Conservation (phyloP, 1,284 basidiomycete genomes). For the Apiotrichum sp. region DNA sequence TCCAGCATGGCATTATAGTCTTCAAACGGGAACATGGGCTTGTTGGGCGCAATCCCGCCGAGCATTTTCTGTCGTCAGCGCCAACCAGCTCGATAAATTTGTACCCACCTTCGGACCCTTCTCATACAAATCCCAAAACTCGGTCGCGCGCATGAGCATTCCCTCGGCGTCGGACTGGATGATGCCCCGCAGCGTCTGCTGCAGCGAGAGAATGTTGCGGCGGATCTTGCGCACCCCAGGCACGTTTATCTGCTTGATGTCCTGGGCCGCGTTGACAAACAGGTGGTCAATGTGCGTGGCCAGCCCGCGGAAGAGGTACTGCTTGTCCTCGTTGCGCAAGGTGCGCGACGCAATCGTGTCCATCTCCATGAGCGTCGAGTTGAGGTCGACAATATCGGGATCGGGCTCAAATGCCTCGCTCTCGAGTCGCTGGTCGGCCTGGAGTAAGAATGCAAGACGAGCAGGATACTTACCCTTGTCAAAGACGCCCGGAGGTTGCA, state of each 20-base stretch:
- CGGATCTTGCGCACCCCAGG: conserved; percentile 82
- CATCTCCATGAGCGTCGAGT: conserved; percentile 68
- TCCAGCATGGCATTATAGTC: conserved; percentile 85
- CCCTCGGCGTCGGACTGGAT: conserved; percentile 53
- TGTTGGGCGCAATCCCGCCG: conserved; percentile 54
- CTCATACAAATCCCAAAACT: conserved; percentile 74
- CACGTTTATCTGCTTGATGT: conserved; percentile 64
- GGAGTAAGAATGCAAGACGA: conserved; percentile 2
- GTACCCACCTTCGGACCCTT: conserved; percentile 56
- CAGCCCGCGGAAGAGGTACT: conserved; percentile 78
- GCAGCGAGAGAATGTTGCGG: conserved; percentile 83
- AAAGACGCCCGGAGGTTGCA: conserved; percentile 76
- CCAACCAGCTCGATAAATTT: too few relatives aligned
- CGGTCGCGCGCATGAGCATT: conserved; percentile 67
- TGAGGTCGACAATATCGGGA: conserved; percentile 80
- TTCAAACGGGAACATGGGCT: conserved; percentile 70
- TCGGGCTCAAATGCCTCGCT: conserved; percentile 85
- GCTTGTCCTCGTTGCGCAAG: conserved; percentile 62
- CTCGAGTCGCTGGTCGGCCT: conserved; percentile 78
- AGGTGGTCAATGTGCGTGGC: conserved; percentile 80
- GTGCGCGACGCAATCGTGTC: conserved; percentile 64
- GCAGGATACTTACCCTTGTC: conserved; percentile 54
- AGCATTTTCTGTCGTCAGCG: conserved; percentile 53
- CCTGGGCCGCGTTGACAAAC: conserved; percentile 67
- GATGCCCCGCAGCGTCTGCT: conserved; percentile 83